A percentile compares a stretch with the other conserved stretches of the same genome.
Conservation (phyloP, 2,329 filamentous ascomycete species). For the Colletotrichum scovillei region DNA sequence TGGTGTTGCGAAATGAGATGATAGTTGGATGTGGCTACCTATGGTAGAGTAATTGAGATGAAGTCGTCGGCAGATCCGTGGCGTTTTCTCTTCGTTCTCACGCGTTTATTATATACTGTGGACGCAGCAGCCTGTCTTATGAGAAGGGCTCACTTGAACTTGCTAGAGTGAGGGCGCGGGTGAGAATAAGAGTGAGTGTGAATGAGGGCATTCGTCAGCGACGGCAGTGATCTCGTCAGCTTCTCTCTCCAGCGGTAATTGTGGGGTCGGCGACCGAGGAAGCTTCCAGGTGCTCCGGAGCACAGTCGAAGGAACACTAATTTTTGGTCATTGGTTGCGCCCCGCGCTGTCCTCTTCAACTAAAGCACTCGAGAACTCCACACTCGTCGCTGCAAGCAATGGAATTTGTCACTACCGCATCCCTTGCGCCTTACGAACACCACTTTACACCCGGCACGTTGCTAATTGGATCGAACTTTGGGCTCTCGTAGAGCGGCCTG, state of each 20-base stretch:
- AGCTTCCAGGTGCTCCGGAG: constrained; percentile 27
- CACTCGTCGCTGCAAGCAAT: neutral
- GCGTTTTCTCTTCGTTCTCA: neutral
- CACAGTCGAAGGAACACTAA: neutral
- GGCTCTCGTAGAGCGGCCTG: neutral
- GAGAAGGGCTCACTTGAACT: neutral
- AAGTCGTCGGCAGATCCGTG: too few relatives aligned
- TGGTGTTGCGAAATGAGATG: neutral
- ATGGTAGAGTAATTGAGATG: neutral
- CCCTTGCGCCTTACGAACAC: neutral
- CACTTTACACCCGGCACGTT: neutral
- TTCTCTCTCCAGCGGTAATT: constrained; percentile 8
- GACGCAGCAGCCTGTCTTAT: neutral
- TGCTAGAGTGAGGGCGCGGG: constrained; percentile 3
- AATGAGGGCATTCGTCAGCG: constrained; percentile 3
- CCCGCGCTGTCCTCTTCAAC: neutral
- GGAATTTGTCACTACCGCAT: neutral
- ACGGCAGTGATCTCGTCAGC: neutral
- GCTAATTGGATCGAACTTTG: neutral
- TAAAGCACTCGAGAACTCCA: neutral
- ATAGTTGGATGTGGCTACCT: neutral
- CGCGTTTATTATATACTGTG: neutral
- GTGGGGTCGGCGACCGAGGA: constrained; percentile 16
- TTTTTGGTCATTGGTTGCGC: neutral
- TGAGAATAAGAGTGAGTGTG: neutral